A percentile compares a stretch with the other conserved stretches of the same genome.
phyloP scores from a whole-genome alignment of 73 alveolate genomes.

The Tetrahymena borealis region DNA sequence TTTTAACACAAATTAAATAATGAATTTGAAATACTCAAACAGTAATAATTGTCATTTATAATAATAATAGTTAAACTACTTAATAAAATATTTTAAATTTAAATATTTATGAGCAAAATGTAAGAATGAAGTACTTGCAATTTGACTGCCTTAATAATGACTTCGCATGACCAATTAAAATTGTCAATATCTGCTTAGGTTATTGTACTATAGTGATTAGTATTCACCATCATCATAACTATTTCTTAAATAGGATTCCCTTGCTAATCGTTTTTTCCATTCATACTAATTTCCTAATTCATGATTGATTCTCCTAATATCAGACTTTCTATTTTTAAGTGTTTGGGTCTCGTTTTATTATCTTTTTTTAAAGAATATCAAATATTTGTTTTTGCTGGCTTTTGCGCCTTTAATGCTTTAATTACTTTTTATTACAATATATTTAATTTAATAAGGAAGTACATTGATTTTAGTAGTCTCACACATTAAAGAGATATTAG shows the following conservation, averaged over 20 bases:
- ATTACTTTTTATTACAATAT: not conserved
- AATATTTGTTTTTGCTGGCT: constrained; percentile 1
- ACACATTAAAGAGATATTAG: not conserved
- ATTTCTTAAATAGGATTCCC: not conserved
- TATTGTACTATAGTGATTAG: not conserved
- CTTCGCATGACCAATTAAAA: not conserved
- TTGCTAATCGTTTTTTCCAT: not conserved
- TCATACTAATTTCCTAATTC: not conserved
- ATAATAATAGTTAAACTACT: no score
- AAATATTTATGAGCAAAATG: not conserved
- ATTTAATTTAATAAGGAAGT: not conserved
- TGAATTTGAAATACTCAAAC: no score
- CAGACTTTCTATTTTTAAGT: not conserved
- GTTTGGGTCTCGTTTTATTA: not conserved
- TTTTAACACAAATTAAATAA: not conserved
- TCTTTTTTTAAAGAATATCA: not conserved
- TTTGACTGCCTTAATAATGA: not conserved
- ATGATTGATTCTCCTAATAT: not conserved
- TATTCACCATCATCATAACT: not conserved
- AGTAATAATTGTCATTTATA: no score
- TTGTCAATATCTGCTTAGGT: not conserved
- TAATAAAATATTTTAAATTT: no score
- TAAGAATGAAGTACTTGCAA: not conserved
- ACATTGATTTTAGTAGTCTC: not conserved
- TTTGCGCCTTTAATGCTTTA: not conserved